Conservation (phyloP, 352 stramenopile species). For the Globisporangium sylvaticum region DNA sequence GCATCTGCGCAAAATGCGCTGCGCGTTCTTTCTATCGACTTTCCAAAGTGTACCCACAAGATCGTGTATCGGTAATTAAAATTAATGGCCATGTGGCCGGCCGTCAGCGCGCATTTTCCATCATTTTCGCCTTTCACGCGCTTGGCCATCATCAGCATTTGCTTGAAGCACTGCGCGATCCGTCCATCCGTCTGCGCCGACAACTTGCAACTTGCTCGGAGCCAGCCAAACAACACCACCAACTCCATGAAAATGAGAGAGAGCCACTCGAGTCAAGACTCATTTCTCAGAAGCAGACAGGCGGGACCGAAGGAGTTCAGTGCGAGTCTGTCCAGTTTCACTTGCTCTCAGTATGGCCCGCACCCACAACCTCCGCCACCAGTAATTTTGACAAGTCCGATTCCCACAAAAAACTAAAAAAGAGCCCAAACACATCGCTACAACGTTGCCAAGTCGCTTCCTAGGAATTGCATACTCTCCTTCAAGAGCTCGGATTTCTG, state of each 20-base stretch:
- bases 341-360: background rate
- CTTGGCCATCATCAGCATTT: background rate
- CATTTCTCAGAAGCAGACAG: conserved; percentile 2
- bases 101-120: background rate
- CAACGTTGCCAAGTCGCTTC: background rate
- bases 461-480: background rate
- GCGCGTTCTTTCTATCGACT: background rate
- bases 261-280: background rate
- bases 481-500: background rate
- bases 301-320: background rate
- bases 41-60: background rate
- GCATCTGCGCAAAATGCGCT: background rate
- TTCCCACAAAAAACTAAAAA: background rate
- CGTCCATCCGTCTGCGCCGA: background rate
- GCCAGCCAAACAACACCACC: background rate
- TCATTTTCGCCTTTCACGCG: background rate
- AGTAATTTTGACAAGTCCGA: background rate
- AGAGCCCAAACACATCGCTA: background rate
- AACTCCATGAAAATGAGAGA: background rate
- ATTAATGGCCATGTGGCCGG: background rate
- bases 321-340: background rate
- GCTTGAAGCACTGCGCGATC: background rate
- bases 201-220: too few species aligned
- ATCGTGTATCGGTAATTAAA: background rate
- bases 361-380: background rate